phyloP scores from a whole-genome alignment of 2,329 filamentous ascomycete genomes.

The Aspergillus sp. region DNA sequence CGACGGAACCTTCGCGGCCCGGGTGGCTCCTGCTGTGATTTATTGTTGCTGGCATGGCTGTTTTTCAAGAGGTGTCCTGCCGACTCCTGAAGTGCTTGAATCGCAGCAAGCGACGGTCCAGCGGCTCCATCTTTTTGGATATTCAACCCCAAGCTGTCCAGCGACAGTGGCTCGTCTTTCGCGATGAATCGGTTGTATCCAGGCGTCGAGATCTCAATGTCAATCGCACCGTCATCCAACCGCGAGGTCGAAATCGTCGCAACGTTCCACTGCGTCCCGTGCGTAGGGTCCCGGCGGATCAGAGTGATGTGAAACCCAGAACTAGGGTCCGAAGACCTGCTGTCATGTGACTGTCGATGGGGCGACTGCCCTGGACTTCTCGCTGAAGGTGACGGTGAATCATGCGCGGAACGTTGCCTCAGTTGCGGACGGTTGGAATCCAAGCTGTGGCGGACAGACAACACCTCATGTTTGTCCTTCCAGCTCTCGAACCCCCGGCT shows the following conservation, averaged over 20 bases:
- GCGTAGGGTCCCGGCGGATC: conserved; percentile 64
- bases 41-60: conserved; percentile 1
- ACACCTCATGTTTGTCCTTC: conserved; percentile 17
- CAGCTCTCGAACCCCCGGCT: conserved; percentile 11
- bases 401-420: conserved; percentile 16
- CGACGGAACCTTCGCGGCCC: conserved; percentile 25
- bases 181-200: conserved; percentile 53
- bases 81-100: conserved; percentile 2
- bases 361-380: conserved; percentile 24
- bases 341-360: conserved; percentile 8
- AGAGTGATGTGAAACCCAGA: conserved; percentile 45
- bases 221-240: conserved; percentile 29
- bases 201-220: conserved; percentile 51
- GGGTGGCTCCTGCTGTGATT: conserved; percentile 7
- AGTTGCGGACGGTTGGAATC: conserved; percentile 19
- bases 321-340: conserved; percentile 5
- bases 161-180: conserved; percentile 27
- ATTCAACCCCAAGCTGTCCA: conserved; percentile 23
- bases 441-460: conserved; percentile 22
- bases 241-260: conserved; percentile 49
- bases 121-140: conserved; percentile 10
- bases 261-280: conserved; percentile 67
- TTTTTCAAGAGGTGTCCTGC: neutral
- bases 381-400: conserved; percentile 12
- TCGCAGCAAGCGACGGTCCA: conserved; percentile 4